Conservation (phyloP, 2,329 filamentous ascomycete species). For the Fusarium sp. region DNA sequence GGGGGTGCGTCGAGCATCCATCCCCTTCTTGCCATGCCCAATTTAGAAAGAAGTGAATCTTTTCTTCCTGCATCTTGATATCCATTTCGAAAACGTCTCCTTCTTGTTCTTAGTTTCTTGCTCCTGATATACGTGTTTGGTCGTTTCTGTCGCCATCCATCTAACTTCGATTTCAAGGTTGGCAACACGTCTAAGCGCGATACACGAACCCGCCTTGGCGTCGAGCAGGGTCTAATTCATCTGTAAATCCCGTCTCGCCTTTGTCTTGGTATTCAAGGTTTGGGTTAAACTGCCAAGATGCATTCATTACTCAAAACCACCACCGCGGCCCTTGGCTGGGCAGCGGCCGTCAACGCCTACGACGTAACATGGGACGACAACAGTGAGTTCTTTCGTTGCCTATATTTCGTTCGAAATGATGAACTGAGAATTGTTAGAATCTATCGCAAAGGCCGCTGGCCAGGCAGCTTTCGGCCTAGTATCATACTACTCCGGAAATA, state of each 20-base stretch:
- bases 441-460: conserved; percentile 63
- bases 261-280: conserved; percentile 23
- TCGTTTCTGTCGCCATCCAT: conserved; percentile 9
- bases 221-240: conserved; percentile 11
- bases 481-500: conserved; percentile 68
- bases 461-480: conserved; percentile 63
- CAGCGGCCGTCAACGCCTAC: conserved; percentile 26
- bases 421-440: conserved; percentile 54
- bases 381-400: conserved; percentile 11
- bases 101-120: conserved; percentile 8
- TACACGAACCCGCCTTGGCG: conserved; percentile 21
- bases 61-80: conserved; percentile 1
- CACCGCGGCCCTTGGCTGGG: conserved; percentile 32
- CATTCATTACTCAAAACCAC: conserved; percentile 34
- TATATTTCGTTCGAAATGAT: not conserved
- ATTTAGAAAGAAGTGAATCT: conserved; percentile 12
- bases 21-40: conserved; percentile 21
- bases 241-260: conserved; percentile 14
- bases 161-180: conserved; percentile 20
- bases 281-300: conserved; percentile 36
- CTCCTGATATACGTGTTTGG: conserved; percentile 18
- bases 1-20: conserved; percentile 14
- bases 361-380: conserved; percentile 44
- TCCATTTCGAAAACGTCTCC: not conserved
- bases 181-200: conserved; percentile 32